Evolutionary conservation across 2,329 filamentous ascomycete genomes (phyloP).

Genomic region (Balansia obtecta): DNA sequence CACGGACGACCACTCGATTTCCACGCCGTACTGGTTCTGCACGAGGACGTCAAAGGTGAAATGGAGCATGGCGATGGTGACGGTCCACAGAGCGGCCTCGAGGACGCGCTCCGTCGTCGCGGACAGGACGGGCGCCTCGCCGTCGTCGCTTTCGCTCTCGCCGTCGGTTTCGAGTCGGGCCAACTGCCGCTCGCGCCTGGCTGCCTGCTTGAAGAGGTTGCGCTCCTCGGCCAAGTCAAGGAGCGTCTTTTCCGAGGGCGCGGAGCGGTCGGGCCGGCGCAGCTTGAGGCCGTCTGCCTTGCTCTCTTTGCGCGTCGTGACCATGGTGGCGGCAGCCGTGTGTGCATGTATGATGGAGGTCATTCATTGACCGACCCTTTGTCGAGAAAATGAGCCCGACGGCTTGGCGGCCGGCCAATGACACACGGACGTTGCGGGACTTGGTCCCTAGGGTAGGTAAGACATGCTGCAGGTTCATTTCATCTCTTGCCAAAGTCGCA

Average conservation of each 20-base stretch:
- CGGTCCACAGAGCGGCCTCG: conserved; percentile 44
- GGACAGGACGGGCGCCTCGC: conserved; percentile 20
- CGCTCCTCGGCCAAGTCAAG: conserved; percentile 58
- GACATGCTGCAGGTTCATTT: too few species aligned
- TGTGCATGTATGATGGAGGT: too few species aligned
- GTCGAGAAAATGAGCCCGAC: too few species aligned
- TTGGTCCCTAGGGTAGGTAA: too few species aligned
- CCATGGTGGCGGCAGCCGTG: conserved; percentile 28
- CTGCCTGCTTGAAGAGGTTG: conserved; percentile 41
- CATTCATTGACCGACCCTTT: too few species aligned
- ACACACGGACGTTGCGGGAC: too few species aligned
- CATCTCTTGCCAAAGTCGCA: too few species aligned
- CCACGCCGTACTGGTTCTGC: conserved; percentile 63
- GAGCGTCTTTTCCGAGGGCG: conserved; percentile 51
- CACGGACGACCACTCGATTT: conserved; percentile 48
- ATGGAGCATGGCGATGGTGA: conserved; percentile 58
- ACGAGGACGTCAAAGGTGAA: conserved; percentile 70
- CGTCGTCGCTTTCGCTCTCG: conserved; percentile 21
- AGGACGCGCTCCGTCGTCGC: conserved; percentile 37
- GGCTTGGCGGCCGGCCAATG: too few species aligned
- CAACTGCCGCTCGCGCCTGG: conserved; percentile 22
- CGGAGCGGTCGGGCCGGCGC: conserved; percentile 55
- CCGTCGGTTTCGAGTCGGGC: conserved; percentile 12
- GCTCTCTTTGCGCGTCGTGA: conserved; percentile 36
- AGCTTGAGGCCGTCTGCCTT: conserved; percentile 45